Evolutionary conservation across 2,329 filamentous ascomycete genomes (phyloP), one percentile per base, ranked within the genome.

Genomic region (Fusarium tuaranense): DNA sequence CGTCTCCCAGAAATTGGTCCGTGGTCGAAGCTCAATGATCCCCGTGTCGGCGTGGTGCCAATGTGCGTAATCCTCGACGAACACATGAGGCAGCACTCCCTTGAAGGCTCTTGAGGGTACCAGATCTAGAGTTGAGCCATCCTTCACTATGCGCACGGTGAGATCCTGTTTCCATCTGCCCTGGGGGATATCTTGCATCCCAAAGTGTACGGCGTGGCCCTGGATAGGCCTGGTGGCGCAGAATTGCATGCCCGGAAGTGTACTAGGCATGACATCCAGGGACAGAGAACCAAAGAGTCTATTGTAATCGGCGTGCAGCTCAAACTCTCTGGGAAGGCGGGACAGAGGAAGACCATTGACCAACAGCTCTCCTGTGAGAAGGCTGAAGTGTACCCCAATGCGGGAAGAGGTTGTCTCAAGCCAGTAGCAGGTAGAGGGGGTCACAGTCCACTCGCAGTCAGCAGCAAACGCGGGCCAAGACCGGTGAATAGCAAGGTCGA

Each of bases 1-100:
- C 0, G 71, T 14, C 2, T 4, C 46, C 84, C 83, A 86, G 0
- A 80, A 78, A 0, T 70, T 59, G 0, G 39, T 13, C 0, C 72
- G 20, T 0, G 78, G 69, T 3, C 83, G 78, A 14, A 86, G 83
- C 32, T 85, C 80, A 6, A 87, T 46, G 0, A 30, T 60, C 0
- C 74, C 71, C 0, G 63, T 74, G 1, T 72, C 51, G 1, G 78
- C 5, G 25, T 86, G 73, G 53, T 87, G 83, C 88, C 88, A 90
- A 65, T 90, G 88, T 0, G 82, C 79, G 63, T 82, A 85, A 0
- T 83, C 71, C 1, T 84, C 53, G 2, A 86, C 72, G 8, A 89
- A 84, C 0, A 71, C 55, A 0, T 68, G 10, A 0, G 87, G 87
- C 0, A 88, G 65, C 0, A 62, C 51, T 0, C 32, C 62, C 0